phyloP scores from a whole-genome alignment of 2,329 filamentous ascomycete genomes.

The Pseudogymnoascus sp. region DNA sequence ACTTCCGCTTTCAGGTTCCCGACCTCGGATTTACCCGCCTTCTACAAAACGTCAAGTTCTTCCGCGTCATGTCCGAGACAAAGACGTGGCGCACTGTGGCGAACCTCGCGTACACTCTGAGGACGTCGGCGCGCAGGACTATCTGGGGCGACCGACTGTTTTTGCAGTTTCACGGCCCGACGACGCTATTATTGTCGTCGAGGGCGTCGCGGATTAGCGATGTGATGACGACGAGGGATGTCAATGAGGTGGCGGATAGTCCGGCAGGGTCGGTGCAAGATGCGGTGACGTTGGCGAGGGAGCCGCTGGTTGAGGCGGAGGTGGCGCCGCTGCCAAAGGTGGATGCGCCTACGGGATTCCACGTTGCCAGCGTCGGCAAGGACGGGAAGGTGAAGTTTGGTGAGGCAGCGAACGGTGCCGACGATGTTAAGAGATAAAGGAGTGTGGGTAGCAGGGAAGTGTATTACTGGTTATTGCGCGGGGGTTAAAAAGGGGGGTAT shows the following conservation, averaged over 20 bases:
- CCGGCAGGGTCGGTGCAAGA: conserved; percentile 65
- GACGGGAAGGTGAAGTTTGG: conserved; percentile 61
- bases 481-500: neutral
- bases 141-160: conserved; percentile 95
- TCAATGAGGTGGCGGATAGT: conserved; percentile 84
- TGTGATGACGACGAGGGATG: conserved; percentile 66
- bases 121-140: conserved; percentile 71
- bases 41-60: conserved; percentile 66
- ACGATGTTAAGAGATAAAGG: conserved; percentile 8
- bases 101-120: conserved; percentile 58
- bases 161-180: conserved; percentile 80
- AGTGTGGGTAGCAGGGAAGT: neutral
- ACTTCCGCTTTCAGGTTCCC: conserved; percentile 72
- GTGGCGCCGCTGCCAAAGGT: conserved; percentile 27
- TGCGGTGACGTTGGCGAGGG: conserved; percentile 45
- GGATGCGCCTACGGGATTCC: conserved; percentile 41
- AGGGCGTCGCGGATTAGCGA: conserved; percentile 75
- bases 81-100: conserved; percentile 65
- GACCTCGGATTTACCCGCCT: conserved; percentile 54
- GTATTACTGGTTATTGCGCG: neutral
- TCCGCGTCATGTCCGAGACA: conserved; percentile 65
- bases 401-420: conserved; percentile 16
- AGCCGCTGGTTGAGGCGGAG: conserved; percentile 32
- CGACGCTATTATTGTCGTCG: conserved; percentile 80
- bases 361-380: conserved; percentile 50